Conservation (phyloP, 345 rosid species). For the Crucihimalaya himalaica region DNA sequence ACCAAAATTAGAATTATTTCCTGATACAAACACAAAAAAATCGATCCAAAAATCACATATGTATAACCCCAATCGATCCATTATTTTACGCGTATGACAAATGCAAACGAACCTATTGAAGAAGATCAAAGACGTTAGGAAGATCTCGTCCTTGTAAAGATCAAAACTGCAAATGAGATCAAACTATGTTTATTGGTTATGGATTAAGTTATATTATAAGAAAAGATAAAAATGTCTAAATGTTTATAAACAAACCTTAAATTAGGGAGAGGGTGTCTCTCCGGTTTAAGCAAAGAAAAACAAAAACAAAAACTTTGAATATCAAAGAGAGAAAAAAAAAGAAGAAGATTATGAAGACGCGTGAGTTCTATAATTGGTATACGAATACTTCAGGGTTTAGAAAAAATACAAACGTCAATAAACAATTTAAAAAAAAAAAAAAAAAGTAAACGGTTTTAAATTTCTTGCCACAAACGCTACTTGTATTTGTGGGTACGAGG, state of each 20-base stretch:
- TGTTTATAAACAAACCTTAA: conserved; percentile 22
- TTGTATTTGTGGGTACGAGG: conserved; percentile 21
- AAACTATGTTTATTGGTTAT: not conserved
- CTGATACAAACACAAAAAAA: conserved; percentile 34
- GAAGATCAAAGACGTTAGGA: conserved; percentile 38
- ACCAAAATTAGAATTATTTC: conserved; percentile 31
- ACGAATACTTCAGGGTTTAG: conserved; percentile 13
- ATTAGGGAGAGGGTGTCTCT: conserved; percentile 34
- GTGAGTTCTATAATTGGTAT: conserved; percentile 36
- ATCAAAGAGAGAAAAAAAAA: not conserved
- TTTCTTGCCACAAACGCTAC: conserved; percentile 62
- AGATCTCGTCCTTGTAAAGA: conserved; percentile 19
- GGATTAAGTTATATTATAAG: not conserved
- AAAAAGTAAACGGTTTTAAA: conserved; percentile 24
- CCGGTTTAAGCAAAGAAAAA: conserved; percentile 21
- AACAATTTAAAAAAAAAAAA: not conserved
- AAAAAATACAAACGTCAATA: not conserved
- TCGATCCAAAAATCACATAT: not conserved
- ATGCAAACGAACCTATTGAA: conserved; percentile 32
- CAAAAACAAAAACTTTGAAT: conserved; percentile 15
- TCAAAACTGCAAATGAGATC: conserved; percentile 33
- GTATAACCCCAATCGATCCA: not conserved
- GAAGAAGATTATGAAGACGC: conserved; percentile 26
- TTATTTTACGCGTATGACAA: not conserved
- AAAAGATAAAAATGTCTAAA: not conserved